Base-by-base conservation (phyloP, 495 filamentous ascomycete species). In the Staphylotrichum longicolle region DNA sequence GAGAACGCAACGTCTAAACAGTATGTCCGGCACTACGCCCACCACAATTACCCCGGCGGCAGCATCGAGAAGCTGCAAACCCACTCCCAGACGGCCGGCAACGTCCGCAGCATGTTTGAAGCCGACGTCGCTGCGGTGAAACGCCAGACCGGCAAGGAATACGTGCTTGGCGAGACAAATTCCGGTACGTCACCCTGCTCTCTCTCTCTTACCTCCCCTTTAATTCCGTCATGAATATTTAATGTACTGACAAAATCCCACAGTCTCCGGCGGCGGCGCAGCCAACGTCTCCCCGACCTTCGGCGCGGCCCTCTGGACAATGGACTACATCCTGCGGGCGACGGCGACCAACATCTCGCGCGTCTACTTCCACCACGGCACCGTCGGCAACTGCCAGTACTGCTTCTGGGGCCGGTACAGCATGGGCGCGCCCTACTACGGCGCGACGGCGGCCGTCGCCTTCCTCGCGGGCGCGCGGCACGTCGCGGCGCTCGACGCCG, bases 301-400 rank as follows among this genome's bases (percentile, higher is more conserved):
- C 62, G 83, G 83, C 1, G 83, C 82, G 0, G 83, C 72, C 3
- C 72, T 86, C 1, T 86, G 83, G 84, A 86, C 84, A 10, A 75
- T 85, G 66, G 83, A 86, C 69, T 84, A 86, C 63, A 73, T 77
- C 3, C 74, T 85, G 54, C 79, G 80, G 9, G 77, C 79, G 0
- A 66, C 79, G 1, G 63, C 67, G 42, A 68, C 67, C 53, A 77
- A 77, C 49, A 79, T 84, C 44, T 78, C 80, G 57, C 76, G 82
- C 3, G 79, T 74, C 2, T 86, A 84, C 61, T 86, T 85, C 74
- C 84, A 87, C 61, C 84, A 86, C 54, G 83, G 83, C 2, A 87
- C 84, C 0, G 77, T 87, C 4, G 84, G 83, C 3, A 80, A 82
- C 65, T 85, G 82, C 52, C 80, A 83, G 62, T 86, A 87, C 62